Evolutionary conservation across 768 basidiomycete species (phyloP), one percentile per base, ranked within the genome.

Genomic region (Scleroderma citrinum): DNA sequence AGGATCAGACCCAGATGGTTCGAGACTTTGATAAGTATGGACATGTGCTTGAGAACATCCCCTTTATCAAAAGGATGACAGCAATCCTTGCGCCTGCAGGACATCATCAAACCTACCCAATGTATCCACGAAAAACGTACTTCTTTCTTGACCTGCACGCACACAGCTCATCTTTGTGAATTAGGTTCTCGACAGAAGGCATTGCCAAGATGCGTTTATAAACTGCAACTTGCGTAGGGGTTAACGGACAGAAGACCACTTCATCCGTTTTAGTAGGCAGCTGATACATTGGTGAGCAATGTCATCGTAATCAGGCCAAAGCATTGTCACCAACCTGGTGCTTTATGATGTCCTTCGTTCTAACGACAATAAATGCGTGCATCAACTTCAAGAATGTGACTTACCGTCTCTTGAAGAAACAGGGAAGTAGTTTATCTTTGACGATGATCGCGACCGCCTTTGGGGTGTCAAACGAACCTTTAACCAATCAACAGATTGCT

Each of bases 211-310:
- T 73, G 5, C 76, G 74, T 55, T 80, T 85, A 65, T 96, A 95
- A 1, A 83, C 87, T 14, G 65, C 60, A 24, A 82, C 77, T 66
- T 96, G 94, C 31, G 69, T 73, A 0, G 69, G 50, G 0, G 87
- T 87, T 43, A 98, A 69, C 14, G 92, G 94, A 59, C 95, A 99
- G 59, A 97, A 95, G 5, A 96, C 91, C 13, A 97, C 87, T 59
- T 92, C 74, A 56, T 99, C 95, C 0, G 77, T 77, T 71, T 99
- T 99, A 52, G 75, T 74, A 1, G 95, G 95, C 2, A 98, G 74
- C 86, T 94, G 57, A 53, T 6, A 12, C 19, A 16, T 51, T 17
- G 31, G 17, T 44, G 20, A 30, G 1, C 19, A 29, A 10, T 24
- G 10, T 3, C 20, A 35, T 30, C 19, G 19, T 31, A 23, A 32